These are phyloP conservation scores for Betula pendula DNA, from an alignment of 306 rosid species.

Conservation along the genomic window DNA sequence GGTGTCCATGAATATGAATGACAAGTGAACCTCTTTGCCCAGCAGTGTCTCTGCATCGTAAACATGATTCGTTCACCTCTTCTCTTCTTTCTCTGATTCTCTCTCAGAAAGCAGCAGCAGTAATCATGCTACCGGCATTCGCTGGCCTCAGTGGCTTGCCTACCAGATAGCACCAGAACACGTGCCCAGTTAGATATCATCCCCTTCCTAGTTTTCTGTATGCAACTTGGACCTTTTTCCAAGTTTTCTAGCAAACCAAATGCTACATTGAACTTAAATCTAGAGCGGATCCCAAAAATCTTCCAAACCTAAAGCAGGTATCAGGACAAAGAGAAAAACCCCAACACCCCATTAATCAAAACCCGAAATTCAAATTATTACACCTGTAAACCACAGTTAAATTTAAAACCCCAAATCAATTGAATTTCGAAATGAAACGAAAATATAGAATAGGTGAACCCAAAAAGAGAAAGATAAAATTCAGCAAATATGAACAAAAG, in stretches of 20 bases:
- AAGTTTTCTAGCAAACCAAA: constrained; percentile 13
- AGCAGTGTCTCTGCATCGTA: neutral
- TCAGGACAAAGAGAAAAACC: neutral
- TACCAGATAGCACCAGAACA: neutral
- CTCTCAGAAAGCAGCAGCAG: too few relatives aligned
- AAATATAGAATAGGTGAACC: neutral
- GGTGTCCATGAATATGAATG: neutral
- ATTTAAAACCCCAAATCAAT: constrained; percentile 3
- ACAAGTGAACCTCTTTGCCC: neutral
- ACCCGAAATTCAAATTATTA: constrained; percentile 17
- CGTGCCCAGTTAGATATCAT: neutral
- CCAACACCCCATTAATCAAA: constrained; percentile 22
- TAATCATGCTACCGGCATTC: too few relatives aligned
- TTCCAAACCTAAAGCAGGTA: neutral
- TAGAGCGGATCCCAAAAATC: constrained; percentile 31
- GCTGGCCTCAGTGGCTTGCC: too few relatives aligned
- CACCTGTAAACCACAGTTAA: neutral
- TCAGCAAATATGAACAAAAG: constrained; percentile 5
- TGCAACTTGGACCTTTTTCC: neutral
- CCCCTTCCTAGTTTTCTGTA: constrained; percentile 13
- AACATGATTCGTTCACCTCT: too few relatives aligned
- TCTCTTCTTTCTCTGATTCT: too few relatives aligned
- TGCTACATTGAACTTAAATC: constrained; percentile 17
- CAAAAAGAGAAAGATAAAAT: constrained; percentile 5
- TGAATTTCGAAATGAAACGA: constrained; percentile 2